phyloP scores from a whole-genome alignment of 192 early-diverging fungal genomes.

The Allomyces arbusculus region DNA sequence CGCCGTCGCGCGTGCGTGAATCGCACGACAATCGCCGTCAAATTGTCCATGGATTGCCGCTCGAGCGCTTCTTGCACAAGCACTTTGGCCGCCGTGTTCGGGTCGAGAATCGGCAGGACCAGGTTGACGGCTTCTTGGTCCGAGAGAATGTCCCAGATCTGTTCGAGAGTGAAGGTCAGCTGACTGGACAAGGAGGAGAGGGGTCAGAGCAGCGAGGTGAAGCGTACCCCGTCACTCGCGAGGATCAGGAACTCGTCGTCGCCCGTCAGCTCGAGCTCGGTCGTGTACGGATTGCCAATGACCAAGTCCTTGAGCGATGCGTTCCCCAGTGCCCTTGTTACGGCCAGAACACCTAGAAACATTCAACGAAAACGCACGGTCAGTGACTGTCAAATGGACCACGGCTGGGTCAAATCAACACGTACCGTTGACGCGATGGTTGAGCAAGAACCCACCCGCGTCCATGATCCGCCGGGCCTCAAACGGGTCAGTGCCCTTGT shows the following conservation, averaged over 20 bases:
- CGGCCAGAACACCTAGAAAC: conserved; percentile 63
- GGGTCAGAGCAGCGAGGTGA: neutral
- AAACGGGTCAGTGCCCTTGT: conserved; percentile 80
- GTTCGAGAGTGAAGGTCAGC: neutral
- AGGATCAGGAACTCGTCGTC: conserved; percentile 71
- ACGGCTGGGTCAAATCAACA: too few species aligned
- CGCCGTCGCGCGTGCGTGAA: conserved; percentile 10
- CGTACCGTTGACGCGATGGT: conserved; percentile 86
- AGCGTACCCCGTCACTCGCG: conserved; percentile 85
- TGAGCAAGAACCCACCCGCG: conserved; percentile 89
- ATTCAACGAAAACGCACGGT: neutral
- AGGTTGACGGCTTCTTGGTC: conserved; percentile 85
- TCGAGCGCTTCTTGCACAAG: conserved; percentile 70
- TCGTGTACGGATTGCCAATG: conserved; percentile 86
- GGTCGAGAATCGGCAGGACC: conserved; percentile 47
- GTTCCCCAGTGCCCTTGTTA: conserved; percentile 89
- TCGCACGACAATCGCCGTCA: conserved; percentile 70
- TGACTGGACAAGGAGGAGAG: too few species aligned
- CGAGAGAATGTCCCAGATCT: conserved; percentile 90
- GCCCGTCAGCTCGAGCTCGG: conserved; percentile 57
- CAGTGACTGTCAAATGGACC: too few species aligned
- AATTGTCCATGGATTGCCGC: conserved; percentile 87
- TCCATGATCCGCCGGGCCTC: conserved; percentile 81
- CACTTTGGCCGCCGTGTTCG: conserved; percentile 52
- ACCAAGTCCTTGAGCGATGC: conserved; percentile 90